Evolutionary conservation across 2,329 filamentous ascomycete species (phyloP).

Genomic region (Sordariomycetes sp.): DNA sequence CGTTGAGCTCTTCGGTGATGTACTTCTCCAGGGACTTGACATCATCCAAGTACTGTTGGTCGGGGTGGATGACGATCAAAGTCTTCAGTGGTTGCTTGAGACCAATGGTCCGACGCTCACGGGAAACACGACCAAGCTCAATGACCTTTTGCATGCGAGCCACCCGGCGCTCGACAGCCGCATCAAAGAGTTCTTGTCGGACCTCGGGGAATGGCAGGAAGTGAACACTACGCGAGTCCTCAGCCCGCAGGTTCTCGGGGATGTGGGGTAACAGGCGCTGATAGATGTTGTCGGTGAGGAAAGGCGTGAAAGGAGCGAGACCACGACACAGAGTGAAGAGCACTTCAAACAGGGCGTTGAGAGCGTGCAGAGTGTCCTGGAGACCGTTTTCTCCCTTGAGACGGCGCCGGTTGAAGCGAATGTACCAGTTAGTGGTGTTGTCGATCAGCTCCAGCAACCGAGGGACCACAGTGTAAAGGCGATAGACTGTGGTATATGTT

Average conservation of each 20-base stretch:
- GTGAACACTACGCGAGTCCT: slow-evolving; percentile 80
- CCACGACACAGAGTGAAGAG: slow-evolving; percentile 81
- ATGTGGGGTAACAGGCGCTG: slow-evolving; percentile 74
- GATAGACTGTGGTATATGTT: slow-evolving; percentile 41
- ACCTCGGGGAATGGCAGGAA: slow-evolving; percentile 89
- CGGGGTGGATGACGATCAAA: slow-evolving; percentile 78
- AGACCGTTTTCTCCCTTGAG: slow-evolving; percentile 84
- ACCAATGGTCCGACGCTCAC: slow-evolving; percentile 76
- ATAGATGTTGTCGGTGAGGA: slow-evolving; percentile 93
- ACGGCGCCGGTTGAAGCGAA: slow-evolving; percentile 84
- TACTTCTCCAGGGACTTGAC: slow-evolving; percentile 80
- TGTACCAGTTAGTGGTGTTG: slow-evolving; percentile 98
- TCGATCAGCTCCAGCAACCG: slow-evolving; percentile 77
- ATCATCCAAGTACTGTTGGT: slow-evolving; percentile 76
- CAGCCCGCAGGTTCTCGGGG: slow-evolving; percentile 56
- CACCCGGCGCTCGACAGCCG: slow-evolving; percentile 76
- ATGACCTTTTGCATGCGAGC: slow-evolving; percentile 93
- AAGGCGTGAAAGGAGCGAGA: slow-evolving; percentile 90
- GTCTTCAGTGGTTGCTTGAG: slow-evolving; percentile 89
- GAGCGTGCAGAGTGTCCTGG: slow-evolving; percentile 78
- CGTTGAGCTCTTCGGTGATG: slow-evolving; percentile 84
- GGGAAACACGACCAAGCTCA: slow-evolving; percentile 75
- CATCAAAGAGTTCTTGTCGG: slow-evolving; percentile 78
- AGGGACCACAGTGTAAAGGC: slow-evolving; percentile 86
- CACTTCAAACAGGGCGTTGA: slow-evolving; percentile 92